Evolutionary conservation across 116 monocot species (phyloP), one percentile per base, ranked within the genome.

Genomic region (Zostera marina): DNA sequence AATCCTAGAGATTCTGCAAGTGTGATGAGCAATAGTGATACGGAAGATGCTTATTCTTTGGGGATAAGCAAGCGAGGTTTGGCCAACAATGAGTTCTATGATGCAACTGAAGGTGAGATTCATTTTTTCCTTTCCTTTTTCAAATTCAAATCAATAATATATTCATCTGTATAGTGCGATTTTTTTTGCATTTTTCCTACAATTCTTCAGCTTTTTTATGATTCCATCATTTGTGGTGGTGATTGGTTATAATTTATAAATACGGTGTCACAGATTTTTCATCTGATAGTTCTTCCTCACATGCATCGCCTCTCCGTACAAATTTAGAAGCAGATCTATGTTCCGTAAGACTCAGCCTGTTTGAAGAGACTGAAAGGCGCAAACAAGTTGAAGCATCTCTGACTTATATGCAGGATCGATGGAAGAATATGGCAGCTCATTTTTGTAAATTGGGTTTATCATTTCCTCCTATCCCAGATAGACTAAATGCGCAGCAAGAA

Each of bases 41-140:
- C 59, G 3, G 79, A 74, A 15, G 70, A 63, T 14, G 55, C 52
- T 11, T 1, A 12, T 3, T 39, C 23, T 32, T 62, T 60, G 15
- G 55, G 62, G 32, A 66, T n/a, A 20, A 44, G 57, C 32, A 39
- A 49, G 13, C 22, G 40, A 12, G 42, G 44, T 16, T 9, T 43
- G 0, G 51, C 41, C 62, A 61, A 59, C 20, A 58, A 53, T 61
- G 74, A 80, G 40, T 80, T 74, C 58, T 85, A 62, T 54, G 80
- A 85, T 73, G 80, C 85, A 41, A 9, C 42, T 41, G 74, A 80
- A 74, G 85, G 85, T 85, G 63, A 52, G 63, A 49, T 41, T n/a
- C 25, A 13, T 13, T 61, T 12, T 25, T 44, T 11, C 17, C 22
- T 61, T 16, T 6, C 10, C 7, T 0, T 22, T 52, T 43, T 45